Evolutionary conservation across 2,329 filamentous ascomycete species (phyloP), one percentile per base, ranked within the genome.

Genomic region (Scedosporium apiospermum): DNA sequence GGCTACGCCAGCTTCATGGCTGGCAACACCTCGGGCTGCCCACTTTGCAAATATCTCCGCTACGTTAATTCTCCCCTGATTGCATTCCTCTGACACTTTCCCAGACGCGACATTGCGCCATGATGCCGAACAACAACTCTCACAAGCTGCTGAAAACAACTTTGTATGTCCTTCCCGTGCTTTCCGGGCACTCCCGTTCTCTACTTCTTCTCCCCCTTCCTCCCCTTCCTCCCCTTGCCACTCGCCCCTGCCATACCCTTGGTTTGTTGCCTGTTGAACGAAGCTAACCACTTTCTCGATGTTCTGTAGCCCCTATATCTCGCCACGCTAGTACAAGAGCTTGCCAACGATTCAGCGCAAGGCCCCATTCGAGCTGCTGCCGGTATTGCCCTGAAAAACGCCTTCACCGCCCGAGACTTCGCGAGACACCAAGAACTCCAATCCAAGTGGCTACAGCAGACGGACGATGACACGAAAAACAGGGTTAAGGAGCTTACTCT

Each of bases 341-440:
- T 99, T 72, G 92, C 93, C 73, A 96, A 97, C 78, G 93, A 98
- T 73, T 83, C 85, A 69, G 88, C 89, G 68, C 83, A 90, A 73
- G 84, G 89, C 67, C 85, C 91, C 73, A 95, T 97, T 73, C 89
- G 95, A 82, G 89, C 91, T 69, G 93, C 95, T 69, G 95, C 95
- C 70, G 95, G 93, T 86, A 86, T 99, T 70, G 93, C 95, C 69
- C 82, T 99, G 72, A 99, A 99, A 81, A 99, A 99, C 83, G 90
- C 95, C 71, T 98, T 99, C 80, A 91, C 91, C 72, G 90, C 93
- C 72, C 89, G 95, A 82, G 95, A 99, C 77, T 88, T 88, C 72
- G 80, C 86, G 71, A 89, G 92, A 73, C 87, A 96, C 78, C 88
- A 90, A 73, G 90, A 96, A 74, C 86, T 98, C 64, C 95, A 98